These are phyloP conservation scores for Diaporthe nobilis DNA, from an alignment of 2,329 filamentous ascomycete genomes.

Conservation along the genomic window DNA sequence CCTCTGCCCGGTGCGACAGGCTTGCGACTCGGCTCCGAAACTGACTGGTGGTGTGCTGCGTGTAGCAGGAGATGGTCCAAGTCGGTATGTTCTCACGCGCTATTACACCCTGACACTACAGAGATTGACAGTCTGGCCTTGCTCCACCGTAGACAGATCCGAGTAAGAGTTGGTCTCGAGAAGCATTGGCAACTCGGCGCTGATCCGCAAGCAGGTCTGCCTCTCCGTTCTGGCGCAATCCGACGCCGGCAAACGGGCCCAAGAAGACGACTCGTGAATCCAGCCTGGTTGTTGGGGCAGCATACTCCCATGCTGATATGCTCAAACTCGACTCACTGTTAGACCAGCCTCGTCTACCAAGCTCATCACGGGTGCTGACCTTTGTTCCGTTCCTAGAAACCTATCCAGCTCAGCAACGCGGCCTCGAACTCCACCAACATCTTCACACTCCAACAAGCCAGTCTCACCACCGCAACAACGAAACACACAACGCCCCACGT, in stretches of 20 bases:
- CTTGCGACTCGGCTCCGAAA: conserved; percentile 33
- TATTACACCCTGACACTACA: conserved; percentile 41
- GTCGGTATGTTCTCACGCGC: conserved; percentile 78
- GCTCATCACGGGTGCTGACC: conserved; percentile 43
- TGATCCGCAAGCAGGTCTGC: conserved; percentile 73
- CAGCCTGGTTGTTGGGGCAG: conserved; percentile 88
- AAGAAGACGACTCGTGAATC: conserved; percentile 72
- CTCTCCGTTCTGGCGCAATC: conserved; percentile 88
- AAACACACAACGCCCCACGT: conserved; percentile 68
- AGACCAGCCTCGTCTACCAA: conserved; percentile 48
- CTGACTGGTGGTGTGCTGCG: conserved; percentile 25
- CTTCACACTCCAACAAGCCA: conserved; percentile 65
- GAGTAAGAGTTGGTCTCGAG: conserved; percentile 65
- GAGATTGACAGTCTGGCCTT: conserved; percentile 48
- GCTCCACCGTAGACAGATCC: conserved; percentile 66
- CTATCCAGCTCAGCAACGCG: conserved; percentile 67
- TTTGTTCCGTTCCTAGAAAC: conserved; percentile 35
- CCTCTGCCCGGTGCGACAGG: conserved; percentile 3
- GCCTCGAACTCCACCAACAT: conserved; percentile 79
- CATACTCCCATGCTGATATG: conserved; percentile 96
- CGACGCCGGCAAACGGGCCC: conserved; percentile 52
- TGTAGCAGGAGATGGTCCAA: conserved; percentile 96
- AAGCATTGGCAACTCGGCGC: conserved; percentile 40
- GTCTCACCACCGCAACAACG: conserved; percentile 53
- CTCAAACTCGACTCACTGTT: conserved; percentile 89